A percentile compares a stretch with the other conserved stretches of the same genome.
Conservation (phyloP, 2,329 filamentous ascomycete species). For the Alternaria sp. region DNA sequence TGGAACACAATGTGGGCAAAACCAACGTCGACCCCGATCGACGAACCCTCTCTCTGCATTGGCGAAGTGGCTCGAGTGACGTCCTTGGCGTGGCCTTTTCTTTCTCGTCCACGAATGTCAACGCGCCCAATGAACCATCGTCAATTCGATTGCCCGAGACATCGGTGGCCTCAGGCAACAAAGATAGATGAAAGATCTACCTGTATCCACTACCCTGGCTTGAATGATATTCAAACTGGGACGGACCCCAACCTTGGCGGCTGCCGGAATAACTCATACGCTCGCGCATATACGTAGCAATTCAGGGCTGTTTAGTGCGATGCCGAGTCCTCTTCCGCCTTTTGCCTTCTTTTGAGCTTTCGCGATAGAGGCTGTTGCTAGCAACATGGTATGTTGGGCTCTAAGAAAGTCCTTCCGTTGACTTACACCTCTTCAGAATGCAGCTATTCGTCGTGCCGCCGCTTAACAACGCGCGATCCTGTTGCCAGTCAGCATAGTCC, state of each 20-base stretch:
- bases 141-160: neutral
- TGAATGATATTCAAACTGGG: neutral
- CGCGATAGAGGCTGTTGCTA: neutral
- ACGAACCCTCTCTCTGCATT: neutral
- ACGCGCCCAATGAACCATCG: neutral
- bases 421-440: neutral
- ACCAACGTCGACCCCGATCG: neutral
- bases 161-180: neutral
- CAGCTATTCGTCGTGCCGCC: neutral
- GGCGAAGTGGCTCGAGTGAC: neutral
- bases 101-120: neutral
- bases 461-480: neutral
- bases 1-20: neutral
- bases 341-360: slow-evolving; percentile 1
- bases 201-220: neutral
- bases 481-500: neutral
- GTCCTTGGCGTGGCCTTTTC: neutral
- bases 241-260: neutral
- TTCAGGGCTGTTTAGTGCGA: neutral
- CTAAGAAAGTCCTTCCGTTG: neutral
- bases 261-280: neutral
- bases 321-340: slow-evolving; percentile 1
- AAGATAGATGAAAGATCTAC: neutral
- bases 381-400: neutral
- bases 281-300: neutral